A percentile compares a stretch with the other conserved stretches of the same genome.
Evolutionary conservation across 371 early-diverging fungal species (phyloP).

Genomic region (Apophysomyces trapeziformis): DNA sequence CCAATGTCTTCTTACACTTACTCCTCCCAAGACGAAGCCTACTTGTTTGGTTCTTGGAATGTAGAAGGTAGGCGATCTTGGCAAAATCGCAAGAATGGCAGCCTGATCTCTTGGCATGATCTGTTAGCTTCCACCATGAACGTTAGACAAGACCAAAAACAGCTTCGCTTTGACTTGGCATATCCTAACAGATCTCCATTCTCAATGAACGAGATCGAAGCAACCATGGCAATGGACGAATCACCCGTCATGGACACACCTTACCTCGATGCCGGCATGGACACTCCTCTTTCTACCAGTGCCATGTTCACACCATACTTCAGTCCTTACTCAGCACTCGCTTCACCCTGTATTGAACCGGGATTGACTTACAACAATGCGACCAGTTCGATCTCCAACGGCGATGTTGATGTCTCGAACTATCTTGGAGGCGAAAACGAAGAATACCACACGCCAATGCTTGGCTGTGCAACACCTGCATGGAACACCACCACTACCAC

Average conservation of each 20-base stretch:
- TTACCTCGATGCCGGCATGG: constrained; percentile 31
- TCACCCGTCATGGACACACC: constrained; percentile 45
- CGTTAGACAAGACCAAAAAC: neutral
- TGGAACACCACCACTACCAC: neutral
- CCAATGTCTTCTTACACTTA: neutral
- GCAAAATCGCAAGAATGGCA: neutral
- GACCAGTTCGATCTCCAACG: neutral
- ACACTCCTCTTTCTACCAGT: constrained; percentile 38
- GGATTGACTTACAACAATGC: neutral
- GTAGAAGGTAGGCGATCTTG: neutral
- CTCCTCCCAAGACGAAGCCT: neutral
- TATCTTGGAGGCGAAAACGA: constrained; percentile 26
- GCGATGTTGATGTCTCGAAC: constrained; percentile 32
- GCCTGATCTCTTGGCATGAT: neutral
- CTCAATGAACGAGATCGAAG: neutral
- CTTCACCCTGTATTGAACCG: constrained; percentile 11
- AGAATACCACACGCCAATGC: neutral
- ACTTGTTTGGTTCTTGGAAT: neutral
- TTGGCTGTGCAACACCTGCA: neutral
- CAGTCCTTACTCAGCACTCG: constrained; percentile 40
- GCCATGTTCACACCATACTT: constrained; percentile 34
- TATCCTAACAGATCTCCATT: neutral
- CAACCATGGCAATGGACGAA: constrained; percentile 7
- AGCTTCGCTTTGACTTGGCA: neutral
- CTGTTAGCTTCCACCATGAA: neutral